A percentile compares a stretch with the other conserved stretches of the same genome.
These are phyloP conservation scores for Quercus tomentella DNA, from an alignment of 331 rosid genomes.

Conservation along the genomic window DNA sequence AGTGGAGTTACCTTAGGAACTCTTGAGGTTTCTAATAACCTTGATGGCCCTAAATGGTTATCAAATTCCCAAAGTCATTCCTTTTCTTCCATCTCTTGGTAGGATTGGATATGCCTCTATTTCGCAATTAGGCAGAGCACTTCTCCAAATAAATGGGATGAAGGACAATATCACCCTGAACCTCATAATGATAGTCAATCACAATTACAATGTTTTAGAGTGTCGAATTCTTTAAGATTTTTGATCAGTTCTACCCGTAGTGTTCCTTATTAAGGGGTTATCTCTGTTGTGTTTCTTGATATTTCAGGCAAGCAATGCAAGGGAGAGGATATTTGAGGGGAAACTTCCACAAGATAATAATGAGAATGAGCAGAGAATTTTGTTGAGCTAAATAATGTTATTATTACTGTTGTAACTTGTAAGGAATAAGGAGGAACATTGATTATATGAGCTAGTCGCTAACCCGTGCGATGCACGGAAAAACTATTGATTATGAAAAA, in stretches of 20 bases:
- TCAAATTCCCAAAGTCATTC: background rate
- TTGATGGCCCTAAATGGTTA: background rate
- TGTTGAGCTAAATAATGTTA: background rate
- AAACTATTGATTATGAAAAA: too few species aligned
- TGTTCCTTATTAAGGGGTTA: background rate
- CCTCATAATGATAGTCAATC: background rate
- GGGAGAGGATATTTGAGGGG: conserved; percentile 42
- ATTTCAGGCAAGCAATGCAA: conserved; percentile 63
- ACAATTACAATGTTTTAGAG: background rate
- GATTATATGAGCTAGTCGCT: too few species aligned
- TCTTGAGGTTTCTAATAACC: background rate
- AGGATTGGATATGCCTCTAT: background rate
- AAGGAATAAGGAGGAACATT: too few species aligned
- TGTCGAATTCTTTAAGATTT: too few species aligned
- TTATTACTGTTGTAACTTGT: background rate
- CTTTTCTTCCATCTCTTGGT: background rate
- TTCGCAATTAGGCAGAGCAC: background rate
- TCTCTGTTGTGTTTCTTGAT: background rate
- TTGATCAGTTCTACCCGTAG: too few species aligned
- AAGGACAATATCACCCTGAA: background rate
- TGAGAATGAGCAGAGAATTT: background rate
- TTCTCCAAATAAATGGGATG: background rate
- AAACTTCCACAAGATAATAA: conserved; percentile 20
- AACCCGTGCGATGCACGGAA: too few species aligned
- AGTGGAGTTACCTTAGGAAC: too few species aligned